Conservation (phyloP, 1,139 yeast species). For the Scheffersomyces parashehatae region DNA sequence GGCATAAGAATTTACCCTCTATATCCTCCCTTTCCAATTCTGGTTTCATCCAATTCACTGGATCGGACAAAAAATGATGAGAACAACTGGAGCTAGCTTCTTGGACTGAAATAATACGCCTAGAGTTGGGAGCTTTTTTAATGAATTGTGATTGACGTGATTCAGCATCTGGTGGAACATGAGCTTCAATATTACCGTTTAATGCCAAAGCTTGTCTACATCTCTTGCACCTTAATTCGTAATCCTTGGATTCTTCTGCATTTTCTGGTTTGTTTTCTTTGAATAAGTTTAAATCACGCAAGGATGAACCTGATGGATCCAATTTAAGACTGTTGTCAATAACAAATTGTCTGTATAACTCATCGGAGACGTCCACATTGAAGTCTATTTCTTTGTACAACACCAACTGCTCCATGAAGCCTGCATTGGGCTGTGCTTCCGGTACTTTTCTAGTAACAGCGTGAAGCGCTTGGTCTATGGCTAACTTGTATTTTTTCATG, state of each 20-base stretch:
- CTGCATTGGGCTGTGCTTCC: constrained; percentile 69
- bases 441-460: constrained; percentile 66
- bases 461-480: constrained; percentile 62
- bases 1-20: constrained; percentile 86
- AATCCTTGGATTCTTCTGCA: constrained; percentile 18
- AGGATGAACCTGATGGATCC: constrained; percentile 30
- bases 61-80: constrained; percentile 80
- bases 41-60: constrained; percentile 85
- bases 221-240: constrained; percentile 63
- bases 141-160: constrained; percentile 65
- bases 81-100: constrained; percentile 67
- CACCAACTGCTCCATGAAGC: constrained; percentile 72
- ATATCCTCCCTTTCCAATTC: constrained; percentile 69
- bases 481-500: constrained; percentile 69
- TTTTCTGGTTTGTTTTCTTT: constrained; percentile 5
- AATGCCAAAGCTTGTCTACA: constrained; percentile 63
- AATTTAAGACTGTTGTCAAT: constrained; percentile 22
- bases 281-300: constrained; percentile 5
- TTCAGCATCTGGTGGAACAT: constrained; percentile 58
- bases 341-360: constrained; percentile 28
- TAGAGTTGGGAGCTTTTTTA: constrained; percentile 60
- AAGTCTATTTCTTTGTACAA: constrained; percentile 48
- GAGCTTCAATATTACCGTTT: constrained; percentile 53
- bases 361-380: constrained; percentile 22
- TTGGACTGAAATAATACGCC: constrained; percentile 53